Evolutionary conservation across 2,329 filamentous ascomycete genomes (phyloP).

Genomic region (Trichoderma pleuroti): DNA sequence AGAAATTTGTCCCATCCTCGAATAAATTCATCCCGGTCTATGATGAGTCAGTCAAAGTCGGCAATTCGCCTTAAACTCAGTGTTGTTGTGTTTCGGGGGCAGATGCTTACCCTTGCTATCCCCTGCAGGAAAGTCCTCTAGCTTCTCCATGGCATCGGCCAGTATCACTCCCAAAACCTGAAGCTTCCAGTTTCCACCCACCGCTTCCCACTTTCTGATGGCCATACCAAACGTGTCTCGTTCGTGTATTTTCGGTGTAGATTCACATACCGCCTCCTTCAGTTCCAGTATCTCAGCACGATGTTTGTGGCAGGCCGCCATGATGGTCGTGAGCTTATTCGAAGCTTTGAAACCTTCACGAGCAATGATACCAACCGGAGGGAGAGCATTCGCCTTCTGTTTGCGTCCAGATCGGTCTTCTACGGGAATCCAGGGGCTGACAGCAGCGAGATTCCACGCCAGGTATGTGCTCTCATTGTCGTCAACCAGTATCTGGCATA

Average conservation of each 20-base stretch:
- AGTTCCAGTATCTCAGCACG: slow-evolving; percentile 58
- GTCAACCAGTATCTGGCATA: slow-evolving; percentile 55
- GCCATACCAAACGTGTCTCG: slow-evolving; percentile 70
- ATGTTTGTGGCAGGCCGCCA: slow-evolving; percentile 63
- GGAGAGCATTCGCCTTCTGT: slow-evolving; percentile 50
- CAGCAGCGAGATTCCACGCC: slow-evolving; percentile 71
- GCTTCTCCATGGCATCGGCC: slow-evolving; percentile 53
- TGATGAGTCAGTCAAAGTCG: slow-evolving; percentile 7
- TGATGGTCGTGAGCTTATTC: slow-evolving; percentile 68
- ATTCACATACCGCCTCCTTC: slow-evolving; percentile 52
- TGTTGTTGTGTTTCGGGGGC: too few relatives aligned
- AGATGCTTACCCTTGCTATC: not conserved
- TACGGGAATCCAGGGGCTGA: slow-evolving; percentile 67
- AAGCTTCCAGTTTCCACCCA: slow-evolving; percentile 62
- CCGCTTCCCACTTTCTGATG: slow-evolving; percentile 66
- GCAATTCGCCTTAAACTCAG: not conserved
- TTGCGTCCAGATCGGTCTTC: slow-evolving; percentile 40
- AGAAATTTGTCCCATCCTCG: slow-evolving; percentile 53
- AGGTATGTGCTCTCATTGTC: slow-evolving; percentile 65
- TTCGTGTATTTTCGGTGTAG: slow-evolving; percentile 44
- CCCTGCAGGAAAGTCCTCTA: slow-evolving; percentile 31
- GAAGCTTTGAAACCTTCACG: slow-evolving; percentile 76
- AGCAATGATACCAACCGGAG: slow-evolving; percentile 51
- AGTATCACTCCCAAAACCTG: slow-evolving; percentile 67
- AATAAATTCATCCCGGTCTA: slow-evolving; percentile 46